A percentile compares a stretch with the other conserved stretches of the same genome.
Evolutionary conservation across 345 rosid genomes (phyloP).

Genomic region (Litchi chinensis): DNA sequence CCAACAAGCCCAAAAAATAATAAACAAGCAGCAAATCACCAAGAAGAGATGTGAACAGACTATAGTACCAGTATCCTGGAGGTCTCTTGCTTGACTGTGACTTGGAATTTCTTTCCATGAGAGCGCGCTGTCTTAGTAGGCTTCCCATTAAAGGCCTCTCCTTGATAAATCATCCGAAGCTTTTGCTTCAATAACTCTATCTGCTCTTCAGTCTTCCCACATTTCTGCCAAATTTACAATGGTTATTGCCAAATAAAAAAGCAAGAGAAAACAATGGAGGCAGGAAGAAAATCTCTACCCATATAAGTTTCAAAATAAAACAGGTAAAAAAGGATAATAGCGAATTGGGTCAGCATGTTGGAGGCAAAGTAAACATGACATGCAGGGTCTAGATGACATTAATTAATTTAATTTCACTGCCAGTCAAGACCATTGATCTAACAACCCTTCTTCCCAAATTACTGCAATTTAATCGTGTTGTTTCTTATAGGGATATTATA

Average conservation of each 20-base stretch:
- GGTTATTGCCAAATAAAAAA: background rate
- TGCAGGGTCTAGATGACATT: background rate
- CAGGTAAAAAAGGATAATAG: background rate
- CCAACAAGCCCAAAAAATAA: background rate
- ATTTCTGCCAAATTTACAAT: constrained; percentile 53
- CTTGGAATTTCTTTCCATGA: constrained; percentile 94
- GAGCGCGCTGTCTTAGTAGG: constrained; percentile 93
- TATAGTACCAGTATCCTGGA: constrained; percentile 78
- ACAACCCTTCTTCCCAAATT: background rate
- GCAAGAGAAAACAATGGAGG: background rate
- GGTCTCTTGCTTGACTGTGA: constrained; percentile 77
- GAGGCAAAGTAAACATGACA: background rate
- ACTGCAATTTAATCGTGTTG: background rate
- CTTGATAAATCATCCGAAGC: constrained; percentile 70
- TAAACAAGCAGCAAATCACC: background rate
- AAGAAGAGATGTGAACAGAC: background rate
- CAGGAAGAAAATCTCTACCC: background rate
- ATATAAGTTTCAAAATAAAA: background rate
- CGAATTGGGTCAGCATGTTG: background rate
- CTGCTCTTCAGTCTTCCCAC: constrained; percentile 86
- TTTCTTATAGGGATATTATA: background rate
- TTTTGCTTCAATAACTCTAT: constrained; percentile 74
- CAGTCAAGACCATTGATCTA: background rate
- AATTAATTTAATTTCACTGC: background rate
- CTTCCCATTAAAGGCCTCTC: constrained; percentile 87